Evolutionary conservation across 148 eudicot species (phyloP), one percentile per base, ranked within the genome.

Genomic region (Selenicereus undatus): DNA sequence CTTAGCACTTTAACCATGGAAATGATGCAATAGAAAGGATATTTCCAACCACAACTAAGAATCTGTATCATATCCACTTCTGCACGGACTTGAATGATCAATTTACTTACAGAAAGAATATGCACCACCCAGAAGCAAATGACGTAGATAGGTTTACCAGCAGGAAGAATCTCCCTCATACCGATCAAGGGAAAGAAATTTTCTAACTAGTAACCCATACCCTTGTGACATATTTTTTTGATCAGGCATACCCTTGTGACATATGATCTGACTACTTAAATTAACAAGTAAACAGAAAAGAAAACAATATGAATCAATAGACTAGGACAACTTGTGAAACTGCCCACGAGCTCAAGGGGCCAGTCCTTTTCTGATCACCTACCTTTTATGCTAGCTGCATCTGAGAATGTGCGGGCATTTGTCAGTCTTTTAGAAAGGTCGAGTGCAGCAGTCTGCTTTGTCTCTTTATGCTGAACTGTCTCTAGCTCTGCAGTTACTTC

Each of bases 371-470:
- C 32, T 56, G 50, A 62, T 32, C 10, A 64, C 66, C 77, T 66
- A 93, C 98, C 98, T 91, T 88, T 95, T 9, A 82, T n/a, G 83
- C 86, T 91, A 73, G 90, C 90, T 74, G 93, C 74, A 87, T 93
- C 98, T 36, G 96, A 86, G 85, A 81, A 76, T 3, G 93, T 81
- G 32, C 87, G 96, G 45, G 82, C 42, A 83, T 90, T 84, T 50
- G 88, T 93, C 83, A 95, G 79, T 87, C 96, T 90, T 69, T 94
- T 89, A 18, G 92, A 88, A 22, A 95, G 89, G 84, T 91, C 94
- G 66, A 89, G 80, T 45, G 96, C 98, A 81, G 94, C 91, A 66
- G 96, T 87, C 81, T 93, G 97, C 84, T 87, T 95, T 43, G 83
- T 85, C 29, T 90, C 98, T 88, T 84, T 93, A 76, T 90, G 91